A percentile compares a stretch with the other conserved stretches of the same genome.
These are phyloP conservation scores for Plasmodium berghei DNA, from an alignment of 169 alveolate genomes.

Conservation along the genomic window DNA sequence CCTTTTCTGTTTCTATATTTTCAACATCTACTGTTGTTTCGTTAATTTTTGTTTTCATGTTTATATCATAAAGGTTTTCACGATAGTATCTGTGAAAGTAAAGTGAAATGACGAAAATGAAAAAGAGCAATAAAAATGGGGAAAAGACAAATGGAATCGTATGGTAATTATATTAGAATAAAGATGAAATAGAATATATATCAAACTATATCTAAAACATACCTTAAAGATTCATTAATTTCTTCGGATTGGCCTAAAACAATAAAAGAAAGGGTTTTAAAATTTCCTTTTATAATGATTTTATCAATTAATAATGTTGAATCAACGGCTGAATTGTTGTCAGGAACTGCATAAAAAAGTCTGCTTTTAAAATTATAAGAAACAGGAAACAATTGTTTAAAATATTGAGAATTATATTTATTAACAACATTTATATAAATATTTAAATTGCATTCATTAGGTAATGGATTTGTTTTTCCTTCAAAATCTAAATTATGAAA, in stretches of 20 bases:
- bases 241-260: conserved; percentile 63
- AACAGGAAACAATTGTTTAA: conserved; percentile 28
- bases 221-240: conserved; percentile 37
- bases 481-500: conserved; percentile 67
- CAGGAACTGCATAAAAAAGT: conserved; percentile 19
- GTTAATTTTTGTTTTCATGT: conserved; percentile 28
- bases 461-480: conserved; percentile 57
- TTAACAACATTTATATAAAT: conserved; percentile 62
- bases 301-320: conserved; percentile 47
- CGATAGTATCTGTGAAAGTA: conserved; percentile 23
- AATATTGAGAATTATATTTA: conserved; percentile 33
- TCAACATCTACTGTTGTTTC: conserved; percentile 68
- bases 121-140: not conserved
- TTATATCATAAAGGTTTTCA: conserved; percentile 38
- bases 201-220: not conserved
- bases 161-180: not conserved
- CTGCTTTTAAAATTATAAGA: conserved; percentile 71
- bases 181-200: not conserved
- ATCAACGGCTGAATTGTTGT: conserved; percentile 24
- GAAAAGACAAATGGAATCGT: not conserved
- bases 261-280: conserved; percentile 36
- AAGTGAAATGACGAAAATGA: not conserved
- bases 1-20: conserved; percentile 58
- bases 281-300: conserved; percentile 62
- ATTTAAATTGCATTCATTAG: conserved; percentile 56